Percentiles rank a stretch among this genome's conserved stretches.
Conservation (phyloP, 768 basidiomycete species). For the Wakefieldia striispora region DNA sequence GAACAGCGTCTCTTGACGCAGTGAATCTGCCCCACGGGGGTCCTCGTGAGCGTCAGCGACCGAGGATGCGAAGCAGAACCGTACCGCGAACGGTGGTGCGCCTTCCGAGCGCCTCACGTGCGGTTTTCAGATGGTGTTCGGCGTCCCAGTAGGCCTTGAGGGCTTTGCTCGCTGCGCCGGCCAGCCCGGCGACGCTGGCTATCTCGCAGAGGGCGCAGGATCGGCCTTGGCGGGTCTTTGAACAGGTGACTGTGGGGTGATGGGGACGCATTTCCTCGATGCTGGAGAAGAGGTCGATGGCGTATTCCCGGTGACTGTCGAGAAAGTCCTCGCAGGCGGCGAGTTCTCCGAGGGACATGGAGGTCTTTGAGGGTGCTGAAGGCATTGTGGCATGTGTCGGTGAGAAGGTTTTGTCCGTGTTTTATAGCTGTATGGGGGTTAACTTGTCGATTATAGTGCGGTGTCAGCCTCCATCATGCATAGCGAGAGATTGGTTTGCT, state of each 20-base stretch:
- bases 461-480: constrained; percentile 6
- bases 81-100: not conserved
- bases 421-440: constrained; percentile 12
- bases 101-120: constrained; percentile 7
- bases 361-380: not conserved
- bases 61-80: not conserved
- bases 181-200: constrained; percentile 3
- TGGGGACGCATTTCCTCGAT: constrained; percentile 1
- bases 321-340: constrained; percentile 14
- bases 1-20: constrained; percentile 2
- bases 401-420: too few relatives aligned
- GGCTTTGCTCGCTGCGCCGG: constrained; percentile 3
- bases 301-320: constrained; percentile 5
- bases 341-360: constrained; percentile 16
- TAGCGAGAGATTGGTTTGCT: too few relatives aligned
- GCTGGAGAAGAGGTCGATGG: constrained; percentile 9
- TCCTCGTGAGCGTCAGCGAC: not conserved
- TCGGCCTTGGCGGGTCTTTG: not conserved
- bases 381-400: not conserved
- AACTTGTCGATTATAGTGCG: not conserved
- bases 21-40: not conserved
- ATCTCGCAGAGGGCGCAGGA: constrained; percentile 14
- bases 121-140: constrained; percentile 4
- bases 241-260: constrained; percentile 3
- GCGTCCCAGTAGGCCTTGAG: constrained; percentile 6